Evolutionary conservation across 306 rosid genomes (phyloP).

Genomic region (Sicyos baderoa): DNA sequence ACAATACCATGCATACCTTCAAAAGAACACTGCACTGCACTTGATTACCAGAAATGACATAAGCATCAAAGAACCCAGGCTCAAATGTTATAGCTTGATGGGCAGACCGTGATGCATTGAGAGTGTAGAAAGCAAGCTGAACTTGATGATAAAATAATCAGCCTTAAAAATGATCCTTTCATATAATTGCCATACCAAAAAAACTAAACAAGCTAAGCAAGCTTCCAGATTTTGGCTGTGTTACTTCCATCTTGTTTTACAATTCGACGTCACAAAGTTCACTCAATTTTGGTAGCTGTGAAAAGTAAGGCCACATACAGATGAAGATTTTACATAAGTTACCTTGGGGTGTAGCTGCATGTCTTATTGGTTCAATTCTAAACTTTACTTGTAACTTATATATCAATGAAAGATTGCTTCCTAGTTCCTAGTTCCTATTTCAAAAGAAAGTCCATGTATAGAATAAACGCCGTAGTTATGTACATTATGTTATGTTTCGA

Average conservation of each 20-base stretch:
- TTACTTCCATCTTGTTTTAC: neutral
- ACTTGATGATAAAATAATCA: neutral
- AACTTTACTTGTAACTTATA: neutral
- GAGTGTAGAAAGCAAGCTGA: constrained; percentile 67
- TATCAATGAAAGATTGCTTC: neutral
- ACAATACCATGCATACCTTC: constrained; percentile 41
- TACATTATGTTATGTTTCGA: neutral
- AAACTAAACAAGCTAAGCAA: neutral
- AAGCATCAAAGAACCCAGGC: constrained; percentile 65
- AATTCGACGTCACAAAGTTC: neutral
- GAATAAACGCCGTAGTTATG: neutral
- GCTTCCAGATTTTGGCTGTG: neutral
- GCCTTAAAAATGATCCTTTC: neutral
- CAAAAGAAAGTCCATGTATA: neutral
- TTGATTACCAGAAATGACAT: constrained; percentile 39
- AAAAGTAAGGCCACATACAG: neutral
- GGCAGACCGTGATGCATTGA: constrained; percentile 79
- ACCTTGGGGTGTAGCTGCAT: neutral
- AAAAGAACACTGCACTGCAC: constrained; percentile 77
- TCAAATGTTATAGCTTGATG: constrained; percentile 57
- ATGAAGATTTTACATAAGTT: neutral
- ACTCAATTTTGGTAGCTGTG: neutral
- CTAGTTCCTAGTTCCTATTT: neutral
- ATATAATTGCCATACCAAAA: neutral
- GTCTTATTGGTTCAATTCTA: neutral